A percentile compares a stretch with the other conserved stretches of the same genome.
Conservation (phyloP, 768 basidiomycete genomes). For the Pleurotus salmoneostramineus region DNA sequence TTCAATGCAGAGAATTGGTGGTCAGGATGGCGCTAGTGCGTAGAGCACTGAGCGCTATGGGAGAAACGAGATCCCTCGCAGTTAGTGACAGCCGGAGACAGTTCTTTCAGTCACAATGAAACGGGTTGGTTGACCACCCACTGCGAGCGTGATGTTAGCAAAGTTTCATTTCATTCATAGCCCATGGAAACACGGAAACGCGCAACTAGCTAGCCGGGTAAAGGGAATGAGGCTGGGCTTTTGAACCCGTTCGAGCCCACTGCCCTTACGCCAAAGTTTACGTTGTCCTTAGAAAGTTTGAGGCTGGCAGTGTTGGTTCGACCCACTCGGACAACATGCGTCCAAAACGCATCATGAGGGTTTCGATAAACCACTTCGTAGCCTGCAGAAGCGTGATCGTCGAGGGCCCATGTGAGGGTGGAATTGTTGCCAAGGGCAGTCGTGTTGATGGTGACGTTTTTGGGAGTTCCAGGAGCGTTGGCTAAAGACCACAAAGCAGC, state of each 20-base stretch:
- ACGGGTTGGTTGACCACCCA: too few relatives aligned
- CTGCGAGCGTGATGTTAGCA: too few relatives aligned
- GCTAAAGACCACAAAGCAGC: conserved; percentile 53
- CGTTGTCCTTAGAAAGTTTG: conserved; percentile 46
- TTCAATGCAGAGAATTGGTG: too few relatives aligned
- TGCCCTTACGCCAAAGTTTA: conserved; percentile 43
- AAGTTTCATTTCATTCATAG: too few relatives aligned
- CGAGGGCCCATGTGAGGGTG: conserved; percentile 42
- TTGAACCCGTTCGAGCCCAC: conserved; percentile 49
- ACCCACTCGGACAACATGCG: conserved; percentile 45
- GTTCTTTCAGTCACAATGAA: too few relatives aligned
- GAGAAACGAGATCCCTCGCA: too few relatives aligned
- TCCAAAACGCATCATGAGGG: conserved; percentile 43
- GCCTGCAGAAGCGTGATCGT: conserved; percentile 34
- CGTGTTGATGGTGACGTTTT: conserved; percentile 42
- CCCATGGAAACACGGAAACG: too few relatives aligned
- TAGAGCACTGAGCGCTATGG: too few relatives aligned
- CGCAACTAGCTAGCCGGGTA: background rate
- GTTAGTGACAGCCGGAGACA: too few relatives aligned
- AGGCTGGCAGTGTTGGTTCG: conserved; percentile 36
- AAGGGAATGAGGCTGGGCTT: conserved; percentile 45
- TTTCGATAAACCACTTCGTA: conserved; percentile 53
- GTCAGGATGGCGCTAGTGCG: too few relatives aligned
- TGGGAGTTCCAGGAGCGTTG: conserved; percentile 51
- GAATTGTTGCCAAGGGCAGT: conserved; percentile 51